Conservation (phyloP, 257 asterid genomes). For the Voacanga thouarsii region DNA sequence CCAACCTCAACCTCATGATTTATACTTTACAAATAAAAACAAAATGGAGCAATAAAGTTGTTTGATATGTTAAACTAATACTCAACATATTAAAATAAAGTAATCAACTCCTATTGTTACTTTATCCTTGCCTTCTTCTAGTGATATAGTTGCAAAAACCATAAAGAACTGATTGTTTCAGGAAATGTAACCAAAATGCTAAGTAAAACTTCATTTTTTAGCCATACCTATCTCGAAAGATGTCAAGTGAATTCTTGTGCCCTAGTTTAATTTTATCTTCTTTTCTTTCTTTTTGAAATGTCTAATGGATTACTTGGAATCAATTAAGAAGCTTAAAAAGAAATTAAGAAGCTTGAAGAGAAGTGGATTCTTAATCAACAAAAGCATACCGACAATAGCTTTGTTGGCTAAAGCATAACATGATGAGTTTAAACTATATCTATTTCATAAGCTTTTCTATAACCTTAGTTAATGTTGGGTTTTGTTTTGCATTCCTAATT, state of each 20-base stretch:
- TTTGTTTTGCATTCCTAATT: no score
- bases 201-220: background rate
- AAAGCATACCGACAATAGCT: slow-evolving; percentile 51
- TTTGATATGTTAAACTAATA: no score
- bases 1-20: no score
- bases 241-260: background rate
- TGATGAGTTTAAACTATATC: slow-evolving; percentile 17
- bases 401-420: slow-evolving; percentile 52
- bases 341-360: slow-evolving; percentile 96
- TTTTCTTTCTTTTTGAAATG: slow-evolving; percentile 42
- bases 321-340: no score
- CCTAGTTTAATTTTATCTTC: slow-evolving; percentile 9
- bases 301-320: slow-evolving; percentile 96
- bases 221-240: background rate
- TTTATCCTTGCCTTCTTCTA: background rate
- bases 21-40: no score
- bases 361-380: slow-evolving; percentile 83
- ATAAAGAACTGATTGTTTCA: background rate
- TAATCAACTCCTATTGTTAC: background rate
- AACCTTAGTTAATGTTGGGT: slow-evolving; percentile 4
- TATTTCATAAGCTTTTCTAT: slow-evolving; percentile 13
- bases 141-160: background rate
- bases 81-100: background rate
- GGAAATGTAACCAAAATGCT: background rate
- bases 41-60: no score